Percentiles rank a stretch among this genome's conserved stretches.
Evolutionary conservation across 1,284 basidiomycete species (phyloP).

Genomic region (Butyriboletus appendiculatus): DNA sequence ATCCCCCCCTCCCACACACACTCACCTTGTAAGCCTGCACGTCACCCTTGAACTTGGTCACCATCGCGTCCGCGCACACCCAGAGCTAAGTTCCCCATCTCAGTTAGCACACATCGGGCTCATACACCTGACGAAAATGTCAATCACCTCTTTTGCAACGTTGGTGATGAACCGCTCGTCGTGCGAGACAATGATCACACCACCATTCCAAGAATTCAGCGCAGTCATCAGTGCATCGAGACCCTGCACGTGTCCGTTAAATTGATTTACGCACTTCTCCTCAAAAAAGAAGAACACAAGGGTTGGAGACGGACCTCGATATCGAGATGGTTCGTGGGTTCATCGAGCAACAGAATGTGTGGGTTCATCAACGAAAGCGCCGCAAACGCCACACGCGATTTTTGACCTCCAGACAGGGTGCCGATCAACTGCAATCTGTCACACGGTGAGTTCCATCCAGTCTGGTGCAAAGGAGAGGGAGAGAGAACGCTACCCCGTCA

Average conservation of each 20-base stretch:
- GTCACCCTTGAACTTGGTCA: slow-evolving; percentile 86
- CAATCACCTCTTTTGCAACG: slow-evolving; percentile 70
- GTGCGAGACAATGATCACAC: slow-evolving; percentile 92
- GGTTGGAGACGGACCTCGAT: slow-evolving; percentile 60
- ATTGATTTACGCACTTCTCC: background rate
- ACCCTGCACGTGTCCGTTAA: slow-evolving; percentile 49
- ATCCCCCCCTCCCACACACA: background rate
- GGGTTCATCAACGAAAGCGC: slow-evolving; percentile 87
- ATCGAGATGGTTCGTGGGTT: slow-evolving; percentile 98
- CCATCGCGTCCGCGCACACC: slow-evolving; percentile 88
- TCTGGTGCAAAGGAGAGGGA: background rate
- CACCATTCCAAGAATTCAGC: slow-evolving; percentile 92
- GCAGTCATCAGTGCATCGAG: slow-evolving; percentile 94
- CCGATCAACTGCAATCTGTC: slow-evolving; percentile 74
- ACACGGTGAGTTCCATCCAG: background rate
- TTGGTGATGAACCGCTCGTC: slow-evolving; percentile 92
- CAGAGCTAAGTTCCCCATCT: slow-evolving; percentile 55
- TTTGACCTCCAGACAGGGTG: slow-evolving; percentile 95
- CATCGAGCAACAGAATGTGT: slow-evolving; percentile 88
- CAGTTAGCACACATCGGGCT: background rate
- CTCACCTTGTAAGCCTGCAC: slow-evolving; percentile 90
- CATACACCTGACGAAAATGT: background rate
- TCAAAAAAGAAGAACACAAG: background rate
- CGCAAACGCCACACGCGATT: slow-evolving; percentile 95
- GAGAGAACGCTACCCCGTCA: slow-evolving; percentile 67